phyloP scores from a whole-genome alignment of 441 rosid genomes.

The Populus hybrid region DNA sequence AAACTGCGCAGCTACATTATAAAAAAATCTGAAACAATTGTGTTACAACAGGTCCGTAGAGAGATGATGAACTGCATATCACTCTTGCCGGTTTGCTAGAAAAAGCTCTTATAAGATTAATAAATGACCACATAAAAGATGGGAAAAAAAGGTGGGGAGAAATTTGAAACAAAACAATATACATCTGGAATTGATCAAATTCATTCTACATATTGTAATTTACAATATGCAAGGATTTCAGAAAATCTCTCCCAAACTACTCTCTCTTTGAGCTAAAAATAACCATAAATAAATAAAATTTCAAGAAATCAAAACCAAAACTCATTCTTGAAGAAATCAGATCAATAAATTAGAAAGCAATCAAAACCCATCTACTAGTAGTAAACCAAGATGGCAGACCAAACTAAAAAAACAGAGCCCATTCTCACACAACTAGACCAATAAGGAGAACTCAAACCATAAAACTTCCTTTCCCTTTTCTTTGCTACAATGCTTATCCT shows the following conservation, averaged over 20 bases:
- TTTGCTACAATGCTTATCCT: slow-evolving; percentile 15
- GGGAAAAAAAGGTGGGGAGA: background rate
- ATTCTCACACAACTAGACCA: slow-evolving; percentile 10
- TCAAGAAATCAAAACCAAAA: slow-evolving; percentile 38
- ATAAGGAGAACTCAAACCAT: slow-evolving; percentile 20
- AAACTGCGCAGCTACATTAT: background rate
- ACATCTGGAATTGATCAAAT: slow-evolving; percentile 17
- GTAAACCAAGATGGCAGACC: slow-evolving; percentile 21
- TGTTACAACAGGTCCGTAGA: background rate
- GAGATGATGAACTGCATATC: background rate
- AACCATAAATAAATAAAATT: slow-evolving; percentile 10
- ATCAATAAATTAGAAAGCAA: slow-evolving; percentile 12
- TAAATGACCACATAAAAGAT: background rate
- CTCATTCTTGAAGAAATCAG: slow-evolving; percentile 47
- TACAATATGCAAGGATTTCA: slow-evolving; percentile 33
- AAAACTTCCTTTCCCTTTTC: slow-evolving; percentile 9
- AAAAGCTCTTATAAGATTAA: background rate
- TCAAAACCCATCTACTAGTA: slow-evolving; percentile 12
- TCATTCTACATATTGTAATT: slow-evolving; percentile 30
- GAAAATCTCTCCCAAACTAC: slow-evolving; percentile 22
- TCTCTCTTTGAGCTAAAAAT: slow-evolving; percentile 23
- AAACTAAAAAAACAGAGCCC: slow-evolving; percentile 16
- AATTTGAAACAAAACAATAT: slow-evolving; percentile 5
- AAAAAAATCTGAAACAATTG: background rate
- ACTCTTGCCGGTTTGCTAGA: background rate